These are phyloP conservation scores for Verticillium nonalfalfae DNA, from an alignment of 2,329 filamentous ascomycete species.

Conservation along the genomic window DNA sequence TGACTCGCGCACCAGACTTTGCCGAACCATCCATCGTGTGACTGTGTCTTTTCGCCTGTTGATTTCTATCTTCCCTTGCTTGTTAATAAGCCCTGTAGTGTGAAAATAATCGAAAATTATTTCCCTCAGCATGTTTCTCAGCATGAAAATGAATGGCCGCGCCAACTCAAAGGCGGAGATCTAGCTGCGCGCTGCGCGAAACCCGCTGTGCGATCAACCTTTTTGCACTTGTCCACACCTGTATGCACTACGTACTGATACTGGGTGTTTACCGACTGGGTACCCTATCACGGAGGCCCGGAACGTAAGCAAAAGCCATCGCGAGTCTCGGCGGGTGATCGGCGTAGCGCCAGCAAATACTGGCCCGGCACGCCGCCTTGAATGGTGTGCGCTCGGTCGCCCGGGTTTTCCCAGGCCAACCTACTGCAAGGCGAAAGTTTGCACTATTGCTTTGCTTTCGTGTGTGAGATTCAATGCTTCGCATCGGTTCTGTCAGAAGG, in stretches of 20 bases:
- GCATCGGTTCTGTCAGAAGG: background rate
- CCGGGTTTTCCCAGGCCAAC: background rate
- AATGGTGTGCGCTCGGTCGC: background rate
- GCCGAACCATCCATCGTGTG: background rate
- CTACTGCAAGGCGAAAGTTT: background rate
- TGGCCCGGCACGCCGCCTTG: background rate
- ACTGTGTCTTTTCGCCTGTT: background rate
- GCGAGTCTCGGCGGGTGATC: background rate
- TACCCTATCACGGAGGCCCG: background rate
- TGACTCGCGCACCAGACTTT: background rate
- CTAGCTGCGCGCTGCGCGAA: too few species aligned
- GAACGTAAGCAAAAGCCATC: background rate
- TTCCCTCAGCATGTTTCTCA: background rate
- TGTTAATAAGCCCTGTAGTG: background rate
- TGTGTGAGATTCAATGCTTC: background rate
- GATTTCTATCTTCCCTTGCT: background rate
- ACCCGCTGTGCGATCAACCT: too few species aligned
- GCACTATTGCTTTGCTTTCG: background rate
- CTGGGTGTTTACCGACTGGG: background rate
- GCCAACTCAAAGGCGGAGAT: background rate
- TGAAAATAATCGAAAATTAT: background rate
- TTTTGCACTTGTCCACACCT: background rate
- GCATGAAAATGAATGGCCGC: background rate
- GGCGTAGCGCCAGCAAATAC: background rate
- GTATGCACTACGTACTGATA: background rate